These are phyloP conservation scores for Russula sp. DNA, from an alignment of 768 basidiomycete genomes.

Conservation along the genomic window DNA sequence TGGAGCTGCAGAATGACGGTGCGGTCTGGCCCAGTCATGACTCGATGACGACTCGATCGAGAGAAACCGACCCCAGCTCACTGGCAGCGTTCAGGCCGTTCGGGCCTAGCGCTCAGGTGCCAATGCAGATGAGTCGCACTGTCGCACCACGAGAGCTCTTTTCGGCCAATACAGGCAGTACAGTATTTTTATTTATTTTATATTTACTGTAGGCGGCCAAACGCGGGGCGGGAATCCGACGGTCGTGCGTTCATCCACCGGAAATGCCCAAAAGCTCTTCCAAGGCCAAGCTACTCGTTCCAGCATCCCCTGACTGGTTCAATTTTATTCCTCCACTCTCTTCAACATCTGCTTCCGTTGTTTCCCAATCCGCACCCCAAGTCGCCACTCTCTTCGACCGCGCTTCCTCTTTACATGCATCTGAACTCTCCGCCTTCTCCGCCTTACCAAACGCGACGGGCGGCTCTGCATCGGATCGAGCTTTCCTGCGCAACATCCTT, in stretches of 20 bases:
- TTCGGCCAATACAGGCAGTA: too few relatives aligned
- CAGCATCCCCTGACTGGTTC: conserved; percentile 55
- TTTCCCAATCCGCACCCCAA: conserved; percentile 44
- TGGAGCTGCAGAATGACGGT: too few relatives aligned
- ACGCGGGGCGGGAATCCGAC: too few relatives aligned
- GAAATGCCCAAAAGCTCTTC: conserved; percentile 1
- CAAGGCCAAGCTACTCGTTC: conserved; percentile 34
- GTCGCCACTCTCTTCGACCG: conserved; percentile 46
- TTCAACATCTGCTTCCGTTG: conserved; percentile 33
- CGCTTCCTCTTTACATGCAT: conserved; percentile 48
- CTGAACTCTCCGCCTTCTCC: conserved; percentile 48
- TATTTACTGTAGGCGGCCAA: too few relatives aligned
- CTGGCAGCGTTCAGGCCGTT: too few relatives aligned
- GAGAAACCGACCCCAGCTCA: too few relatives aligned
- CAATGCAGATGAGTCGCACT: too few relatives aligned
- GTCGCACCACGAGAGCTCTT: too few relatives aligned
- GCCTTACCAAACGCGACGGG: conserved; percentile 46
- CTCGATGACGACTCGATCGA: too few relatives aligned
- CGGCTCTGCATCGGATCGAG: conserved; percentile 12
- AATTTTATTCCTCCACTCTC: conserved; percentile 44
- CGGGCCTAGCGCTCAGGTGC: too few relatives aligned
- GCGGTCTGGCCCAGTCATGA: too few relatives aligned
- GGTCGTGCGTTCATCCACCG: background rate
- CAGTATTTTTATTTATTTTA: too few relatives aligned
- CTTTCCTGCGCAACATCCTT: conserved; percentile 20